These are phyloP conservation scores for Aspergillus incahuasiensis DNA, from an alignment of 495 filamentous ascomycete genomes.

Conservation along the genomic window DNA sequence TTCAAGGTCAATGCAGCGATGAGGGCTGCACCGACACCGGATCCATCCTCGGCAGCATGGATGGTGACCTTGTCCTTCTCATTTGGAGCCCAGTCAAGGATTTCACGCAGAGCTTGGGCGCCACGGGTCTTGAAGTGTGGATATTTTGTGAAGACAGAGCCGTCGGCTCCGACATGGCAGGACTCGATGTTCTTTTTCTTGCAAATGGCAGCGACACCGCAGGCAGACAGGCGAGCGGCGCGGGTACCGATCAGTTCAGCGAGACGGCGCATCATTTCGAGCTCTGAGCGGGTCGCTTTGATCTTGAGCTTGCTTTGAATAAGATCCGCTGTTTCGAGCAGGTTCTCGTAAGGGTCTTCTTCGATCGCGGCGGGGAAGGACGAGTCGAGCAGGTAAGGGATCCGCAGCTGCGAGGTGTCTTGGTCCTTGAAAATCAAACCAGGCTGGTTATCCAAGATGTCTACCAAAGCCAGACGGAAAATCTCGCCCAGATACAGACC, in stretches of 20 bases:
- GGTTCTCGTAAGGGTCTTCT: constrained; percentile 91
- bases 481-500: constrained; percentile 94
- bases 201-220: constrained; percentile 91
- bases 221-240: constrained; percentile 85
- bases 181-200: constrained; percentile 85
- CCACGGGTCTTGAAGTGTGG: constrained; percentile 93
- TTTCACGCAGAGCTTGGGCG: constrained; percentile 84
- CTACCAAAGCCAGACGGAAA: constrained; percentile 84
- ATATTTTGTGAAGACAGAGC: constrained; percentile 97
- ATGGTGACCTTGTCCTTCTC: constrained; percentile 83
- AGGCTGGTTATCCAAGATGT: constrained; percentile 73
- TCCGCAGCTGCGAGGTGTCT: constrained; percentile 71
- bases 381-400: constrained; percentile 81
- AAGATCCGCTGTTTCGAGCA: constrained; percentile 76
- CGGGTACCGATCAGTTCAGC: constrained; percentile 93
- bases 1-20: constrained; percentile 93
- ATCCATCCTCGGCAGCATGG: constrained; percentile 85
- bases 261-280: constrained; percentile 80
- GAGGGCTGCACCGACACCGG: constrained; percentile 90
- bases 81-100: constrained; percentile 79
- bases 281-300: constrained; percentile 62
- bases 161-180: constrained; percentile 93
- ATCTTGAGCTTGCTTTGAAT: constrained; percentile 72
- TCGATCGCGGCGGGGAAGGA: constrained; percentile 96
- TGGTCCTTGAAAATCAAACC: constrained; percentile 78